Conservation (phyloP, 352 stramenopile species). For the Elongisporangium senticosum region DNA sequence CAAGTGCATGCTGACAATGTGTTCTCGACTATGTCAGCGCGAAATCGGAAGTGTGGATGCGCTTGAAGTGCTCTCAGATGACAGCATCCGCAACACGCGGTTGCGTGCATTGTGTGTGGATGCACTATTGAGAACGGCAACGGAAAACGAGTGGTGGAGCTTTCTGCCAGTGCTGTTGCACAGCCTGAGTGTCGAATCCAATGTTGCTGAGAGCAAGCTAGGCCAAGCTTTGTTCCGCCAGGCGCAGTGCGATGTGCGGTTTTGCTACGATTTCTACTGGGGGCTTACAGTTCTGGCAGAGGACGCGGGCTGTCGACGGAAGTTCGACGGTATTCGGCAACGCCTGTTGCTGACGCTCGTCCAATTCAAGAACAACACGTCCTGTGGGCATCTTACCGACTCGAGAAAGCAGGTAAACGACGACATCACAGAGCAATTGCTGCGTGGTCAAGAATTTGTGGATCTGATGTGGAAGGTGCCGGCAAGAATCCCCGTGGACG, state of each 20-base stretch:
- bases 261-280: slow-evolving; percentile 86
- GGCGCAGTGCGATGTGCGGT: slow-evolving; percentile 69
- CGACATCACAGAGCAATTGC: slow-evolving; percentile 71
- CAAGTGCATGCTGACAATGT: slow-evolving; percentile 88
- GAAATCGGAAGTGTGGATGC: slow-evolving; percentile 74
- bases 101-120: slow-evolving; percentile 62
- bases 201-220: slow-evolving; percentile 54
- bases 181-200: slow-evolving; percentile 65
- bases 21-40: slow-evolving; percentile 68
- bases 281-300: slow-evolving; percentile 78
- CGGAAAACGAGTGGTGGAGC: slow-evolving; percentile 75
- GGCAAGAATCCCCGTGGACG: slow-evolving; percentile 54
- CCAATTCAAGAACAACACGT: slow-evolving; percentile 58
- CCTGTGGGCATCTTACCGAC: slow-evolving; percentile 25
- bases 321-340: slow-evolving; percentile 79
- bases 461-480: slow-evolving; percentile 81
- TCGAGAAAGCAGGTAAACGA: slow-evolving; percentile 27
- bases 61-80: slow-evolving; percentile 68
- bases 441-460: slow-evolving; percentile 79
- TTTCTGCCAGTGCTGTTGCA: slow-evolving; percentile 72
- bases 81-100: slow-evolving; percentile 49
- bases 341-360: slow-evolving; percentile 64
- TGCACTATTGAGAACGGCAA: slow-evolving; percentile 54
- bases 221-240: slow-evolving; percentile 65
- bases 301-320: slow-evolving; percentile 65